Base-by-base conservation (phyloP, 169 alveolate genomes). In the Plasmodium ovale region DNA sequence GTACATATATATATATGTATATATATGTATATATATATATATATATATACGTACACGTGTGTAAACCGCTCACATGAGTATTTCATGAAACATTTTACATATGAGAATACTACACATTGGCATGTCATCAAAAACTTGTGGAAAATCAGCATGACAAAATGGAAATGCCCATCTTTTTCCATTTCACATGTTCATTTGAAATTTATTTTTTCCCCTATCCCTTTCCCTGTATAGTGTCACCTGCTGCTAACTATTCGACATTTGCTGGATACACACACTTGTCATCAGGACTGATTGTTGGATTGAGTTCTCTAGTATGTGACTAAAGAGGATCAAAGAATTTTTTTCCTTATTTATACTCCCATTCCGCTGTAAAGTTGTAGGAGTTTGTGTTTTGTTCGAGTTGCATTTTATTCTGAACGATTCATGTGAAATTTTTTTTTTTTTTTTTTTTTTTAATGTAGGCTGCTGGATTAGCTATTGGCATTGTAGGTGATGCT, bases 401-500 rank as follows among this genome's bases (percentile, higher is more conserved):
- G n/a, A n/a, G n/a, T 9, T 21, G 2, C 56, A 77, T 54, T 10
- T n/a, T 16, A n/a, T 44, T 6, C 23, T n/a, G 0, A 31, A 27
- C 14, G 14, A 31, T 1, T 19, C 39, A 9, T 39, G 19, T 39
- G 39, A 1, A 39, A 12, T 59, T 85, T 25, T 73, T 67, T 14
- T 33, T 70, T 60, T 23, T 60, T 58, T 67, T 64, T 19, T 14
- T 53, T 72, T 71, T 16, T 53, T 49, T 29, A 16, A 19, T 87
- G 27, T 92, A 96, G 97, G 99, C 99, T 58, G 99, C 99, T 39
- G 99, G 99, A 39, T 92, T 98, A 37, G 99, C 99, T 65, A 99
- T 99, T 73, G 99, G 99, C 56, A 98, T 98, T 44, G 99, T 98
- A 49, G 99, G 99, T 64, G 99, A 99, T 90, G 99, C 99, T 23